Evolutionary conservation across 805 yeast genomes (phyloP).

Genomic region (Spathaspora sp.): DNA sequence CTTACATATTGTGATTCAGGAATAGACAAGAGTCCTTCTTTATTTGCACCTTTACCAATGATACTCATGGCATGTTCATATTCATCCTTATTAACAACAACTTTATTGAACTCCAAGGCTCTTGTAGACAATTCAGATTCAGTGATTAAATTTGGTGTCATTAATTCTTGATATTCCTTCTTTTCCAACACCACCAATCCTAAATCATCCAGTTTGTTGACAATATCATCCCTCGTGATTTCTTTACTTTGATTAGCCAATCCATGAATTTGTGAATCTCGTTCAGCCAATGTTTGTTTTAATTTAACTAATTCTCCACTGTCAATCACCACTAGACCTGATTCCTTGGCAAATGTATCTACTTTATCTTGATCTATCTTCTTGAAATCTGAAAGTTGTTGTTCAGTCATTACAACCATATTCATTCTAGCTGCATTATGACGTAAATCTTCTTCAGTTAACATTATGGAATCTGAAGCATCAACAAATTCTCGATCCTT

Average conservation of each 20-base stretch:
- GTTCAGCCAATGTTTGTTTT: slow-evolving; percentile 26
- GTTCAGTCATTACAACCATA: slow-evolving; percentile 18
- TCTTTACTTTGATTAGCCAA: slow-evolving; percentile 1
- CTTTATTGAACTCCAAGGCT: background rate
- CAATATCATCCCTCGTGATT: slow-evolving; percentile 19
- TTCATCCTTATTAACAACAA: slow-evolving; percentile 12
- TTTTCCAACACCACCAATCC: slow-evolving; percentile 29
- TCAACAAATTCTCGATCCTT: slow-evolving; percentile 7
- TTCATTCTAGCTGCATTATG: slow-evolving; percentile 23
- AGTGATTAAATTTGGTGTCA: slow-evolving; percentile 18
- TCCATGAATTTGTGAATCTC: slow-evolving; percentile 12
- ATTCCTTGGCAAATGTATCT: slow-evolving; percentile 16
- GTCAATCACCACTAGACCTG: slow-evolving; percentile 21
- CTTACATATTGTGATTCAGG: slow-evolving; percentile 61
- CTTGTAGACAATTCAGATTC: background rate
- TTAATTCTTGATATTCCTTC: slow-evolving; percentile 26
- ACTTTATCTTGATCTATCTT: slow-evolving; percentile 15
- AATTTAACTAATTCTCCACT: slow-evolving; percentile 20
- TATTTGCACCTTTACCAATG: slow-evolving; percentile 33
- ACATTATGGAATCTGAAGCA: slow-evolving; percentile 27
- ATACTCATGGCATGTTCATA: slow-evolving; percentile 12
- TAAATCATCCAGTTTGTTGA: slow-evolving; percentile 23
- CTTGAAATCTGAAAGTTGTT: slow-evolving; percentile 15
- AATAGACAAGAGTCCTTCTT: slow-evolving; percentile 48
- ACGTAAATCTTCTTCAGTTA: slow-evolving; percentile 23